Percentiles rank a stretch among this genome's conserved stretches.
Evolutionary conservation across 768 basidiomycete genomes (phyloP).

Genomic region (Exsudoporus frostii): DNA sequence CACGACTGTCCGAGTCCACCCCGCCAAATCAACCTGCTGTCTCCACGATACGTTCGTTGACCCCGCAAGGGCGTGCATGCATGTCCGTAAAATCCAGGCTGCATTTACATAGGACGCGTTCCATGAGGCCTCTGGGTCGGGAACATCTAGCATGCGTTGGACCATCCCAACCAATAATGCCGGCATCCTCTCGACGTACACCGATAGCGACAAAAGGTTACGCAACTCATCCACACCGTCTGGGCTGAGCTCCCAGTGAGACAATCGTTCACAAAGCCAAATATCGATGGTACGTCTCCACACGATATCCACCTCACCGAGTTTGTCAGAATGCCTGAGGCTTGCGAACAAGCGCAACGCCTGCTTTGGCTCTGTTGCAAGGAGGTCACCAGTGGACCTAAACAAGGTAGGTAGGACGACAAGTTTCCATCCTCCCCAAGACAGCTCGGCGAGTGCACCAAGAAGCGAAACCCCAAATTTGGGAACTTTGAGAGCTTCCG

Average conservation of each 20-base stretch:
- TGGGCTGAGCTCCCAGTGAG: conserved; percentile 36
- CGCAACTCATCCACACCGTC: conserved; percentile 51
- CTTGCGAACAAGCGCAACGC: conserved; percentile 50
- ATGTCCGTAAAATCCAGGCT: conserved; percentile 59
- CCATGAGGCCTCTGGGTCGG: conserved; percentile 32
- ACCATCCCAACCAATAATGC: conserved; percentile 44
- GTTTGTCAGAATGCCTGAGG: conserved; percentile 45
- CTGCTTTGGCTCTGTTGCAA: conserved; percentile 41
- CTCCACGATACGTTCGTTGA: conserved; percentile 47
- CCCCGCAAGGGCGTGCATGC: conserved; percentile 45
- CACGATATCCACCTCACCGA: conserved; percentile 55
- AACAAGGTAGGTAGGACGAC: conserved; percentile 60
- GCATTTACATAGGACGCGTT: conserved; percentile 37
- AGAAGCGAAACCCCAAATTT: conserved; percentile 53
- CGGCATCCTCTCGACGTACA: conserved; percentile 47
- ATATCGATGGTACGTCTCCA: conserved; percentile 55
- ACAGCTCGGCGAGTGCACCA: conserved; percentile 58
- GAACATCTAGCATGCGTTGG: conserved; percentile 35
- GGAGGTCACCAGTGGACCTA: conserved; percentile 45
- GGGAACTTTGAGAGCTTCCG: conserved; percentile 24
- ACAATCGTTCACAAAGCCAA: conserved; percentile 45
- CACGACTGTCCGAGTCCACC: conserved; percentile 46
- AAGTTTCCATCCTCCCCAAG: conserved; percentile 78
- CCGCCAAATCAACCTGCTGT: conserved; percentile 41
- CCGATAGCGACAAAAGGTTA: conserved; percentile 51